Evolutionary conservation across 495 filamentous ascomycete species (phyloP).

Genomic region (Tuber umbilicatum): DNA sequence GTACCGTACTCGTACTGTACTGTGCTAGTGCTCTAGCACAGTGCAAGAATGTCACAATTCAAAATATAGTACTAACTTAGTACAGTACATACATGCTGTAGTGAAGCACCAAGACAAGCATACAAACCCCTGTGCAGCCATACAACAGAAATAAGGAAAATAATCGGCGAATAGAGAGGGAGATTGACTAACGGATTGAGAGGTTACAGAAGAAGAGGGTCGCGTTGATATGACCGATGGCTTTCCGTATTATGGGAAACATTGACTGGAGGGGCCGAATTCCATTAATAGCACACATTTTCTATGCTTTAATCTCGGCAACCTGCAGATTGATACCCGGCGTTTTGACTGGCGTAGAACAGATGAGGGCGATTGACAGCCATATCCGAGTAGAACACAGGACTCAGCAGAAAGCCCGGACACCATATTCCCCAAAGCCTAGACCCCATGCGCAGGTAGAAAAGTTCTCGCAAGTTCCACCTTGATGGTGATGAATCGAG

Average conservation of each 20-base stretch:
- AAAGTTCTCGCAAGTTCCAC: not conserved
- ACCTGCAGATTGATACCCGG: slow-evolving; percentile 23
- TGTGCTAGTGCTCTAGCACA: too few relatives aligned
- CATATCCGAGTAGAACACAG: not conserved
- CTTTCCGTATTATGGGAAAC: slow-evolving; percentile 28
- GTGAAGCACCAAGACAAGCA: slow-evolving; percentile 20
- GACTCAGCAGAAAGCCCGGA: not conserved
- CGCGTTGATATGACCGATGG: slow-evolving; percentile 9
- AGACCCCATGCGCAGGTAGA: not conserved
- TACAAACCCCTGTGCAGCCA: slow-evolving; percentile 14
- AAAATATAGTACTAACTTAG: not conserved
- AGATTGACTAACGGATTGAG: not conserved
- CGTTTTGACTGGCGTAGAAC: slow-evolving; percentile 16
- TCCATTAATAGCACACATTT: slow-evolving; percentile 15
- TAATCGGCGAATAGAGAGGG: not conserved
- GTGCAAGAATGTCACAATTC: not conserved
- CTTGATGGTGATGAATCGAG: not conserved
- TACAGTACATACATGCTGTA: not conserved
- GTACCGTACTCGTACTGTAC: too few relatives aligned
- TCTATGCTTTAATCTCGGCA: slow-evolving; percentile 15
- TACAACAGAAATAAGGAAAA: slow-evolving; percentile 18
- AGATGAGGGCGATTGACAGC: slow-evolving; percentile 12
- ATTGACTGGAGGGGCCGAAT: slow-evolving; percentile 22
- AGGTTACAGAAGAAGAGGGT: not conserved
- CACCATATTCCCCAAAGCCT: not conserved